A percentile compares a stretch with the other conserved stretches of the same genome.
Evolutionary conservation across 768 basidiomycete species (phyloP).

Genomic region (Mrakia blollopis): DNA sequence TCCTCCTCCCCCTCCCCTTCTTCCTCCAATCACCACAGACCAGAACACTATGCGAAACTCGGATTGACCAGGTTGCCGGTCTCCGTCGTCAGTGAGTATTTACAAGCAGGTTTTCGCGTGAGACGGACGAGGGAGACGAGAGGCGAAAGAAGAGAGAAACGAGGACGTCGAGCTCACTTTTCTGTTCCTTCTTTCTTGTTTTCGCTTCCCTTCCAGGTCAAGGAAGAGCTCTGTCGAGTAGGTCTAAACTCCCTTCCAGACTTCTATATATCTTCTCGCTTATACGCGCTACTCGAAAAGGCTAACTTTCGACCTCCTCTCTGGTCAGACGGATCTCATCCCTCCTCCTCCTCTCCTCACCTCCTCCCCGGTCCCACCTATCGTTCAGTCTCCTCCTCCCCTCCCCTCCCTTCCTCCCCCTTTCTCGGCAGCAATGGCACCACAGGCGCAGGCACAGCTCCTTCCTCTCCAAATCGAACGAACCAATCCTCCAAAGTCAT

Average conservation of each 20-base stretch:
- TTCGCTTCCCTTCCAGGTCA: background rate
- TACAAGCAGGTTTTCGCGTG: background rate
- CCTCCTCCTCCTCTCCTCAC: background rate
- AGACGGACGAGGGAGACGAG: background rate
- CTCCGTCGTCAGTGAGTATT: background rate
- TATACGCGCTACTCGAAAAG: too few species aligned
- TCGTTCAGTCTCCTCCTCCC: background rate
- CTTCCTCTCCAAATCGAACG: background rate
- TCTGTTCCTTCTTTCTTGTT: background rate
- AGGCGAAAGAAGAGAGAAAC: background rate
- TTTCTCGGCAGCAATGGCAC: too few species aligned
- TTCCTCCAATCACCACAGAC: background rate
- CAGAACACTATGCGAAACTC: constrained; percentile 4
- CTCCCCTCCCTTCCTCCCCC: background rate
- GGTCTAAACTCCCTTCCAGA: background rate
- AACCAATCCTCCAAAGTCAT: constrained; percentile 10
- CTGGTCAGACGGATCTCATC: background rate
- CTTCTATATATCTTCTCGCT: background rate
- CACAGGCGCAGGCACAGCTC: too few species aligned
- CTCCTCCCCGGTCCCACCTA: too few species aligned
- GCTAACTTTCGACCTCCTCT: background rate
- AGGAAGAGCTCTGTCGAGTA: background rate
- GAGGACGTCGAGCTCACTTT: background rate
- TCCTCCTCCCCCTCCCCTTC: background rate
- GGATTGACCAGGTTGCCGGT: background rate